Evolutionary conservation across 1,284 basidiomycete genomes (phyloP), one percentile per base, ranked within the genome.

Genomic region (Puccinia sorghi): DNA sequence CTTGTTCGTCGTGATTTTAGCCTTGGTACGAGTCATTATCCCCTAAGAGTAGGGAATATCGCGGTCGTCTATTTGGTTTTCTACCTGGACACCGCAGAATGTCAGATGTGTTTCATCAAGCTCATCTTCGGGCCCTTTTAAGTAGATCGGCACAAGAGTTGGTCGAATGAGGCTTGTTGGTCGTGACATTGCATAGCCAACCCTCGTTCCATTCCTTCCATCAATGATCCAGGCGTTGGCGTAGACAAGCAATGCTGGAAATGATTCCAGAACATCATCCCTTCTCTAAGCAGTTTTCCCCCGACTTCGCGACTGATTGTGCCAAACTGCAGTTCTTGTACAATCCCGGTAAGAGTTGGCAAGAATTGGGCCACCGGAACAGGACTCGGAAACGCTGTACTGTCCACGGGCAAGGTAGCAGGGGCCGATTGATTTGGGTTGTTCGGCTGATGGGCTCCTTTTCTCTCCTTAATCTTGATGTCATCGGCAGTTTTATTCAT

Each of bases 201-300:
- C 7, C 56, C 56, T 32, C 56, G 27, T 9, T 27, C 56, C 7
- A 59, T 1, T 13, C 25, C 25, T 59, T 59, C 13, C 25, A 59
- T 59, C 56, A 59, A 59, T 3, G 56, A 59, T 32, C 8, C 56
- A 4, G 15, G 4, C 5, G 56, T 7, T 32, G 8, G 25, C 7
- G 56, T 59, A 22, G 56, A 59, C 8, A 3, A 11, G 56, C 7
- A 32, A 27, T 32, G 8, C 3, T 7, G 3, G 56, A 59, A 59
- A 15, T 59, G 56, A 25, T 59, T 59, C 56, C 56, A 59, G 56
- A 32, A 59, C 56, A 59, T 59, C 25, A 59, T 59, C 9, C 56
- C 52, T 54, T 54, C 27, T 59, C 25, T 27, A 59, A 59, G 56
- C 8, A 59, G 56, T 11, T 59, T 59, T 13, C 32, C 3, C 56